These are phyloP conservation scores for Apodospora peruviana DNA, from an alignment of 495 filamentous ascomycete species.

Conservation along the genomic window DNA sequence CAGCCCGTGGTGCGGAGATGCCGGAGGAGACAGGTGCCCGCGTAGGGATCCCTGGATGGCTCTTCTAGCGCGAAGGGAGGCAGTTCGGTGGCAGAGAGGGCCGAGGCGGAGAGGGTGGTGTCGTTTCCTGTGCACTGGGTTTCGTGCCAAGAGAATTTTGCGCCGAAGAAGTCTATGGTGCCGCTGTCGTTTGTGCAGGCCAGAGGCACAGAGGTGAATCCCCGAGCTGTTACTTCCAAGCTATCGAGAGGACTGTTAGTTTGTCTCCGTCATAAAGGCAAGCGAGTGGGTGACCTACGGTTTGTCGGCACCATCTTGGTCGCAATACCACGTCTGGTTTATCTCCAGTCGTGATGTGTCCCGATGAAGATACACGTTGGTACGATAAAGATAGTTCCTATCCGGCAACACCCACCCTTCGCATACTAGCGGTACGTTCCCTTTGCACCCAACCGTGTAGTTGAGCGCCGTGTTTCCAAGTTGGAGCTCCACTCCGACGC, in stretches of 20 bases:
- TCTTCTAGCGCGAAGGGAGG: neutral
- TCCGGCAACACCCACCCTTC: neutral
- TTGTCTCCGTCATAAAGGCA: neutral
- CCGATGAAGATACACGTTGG: no score
- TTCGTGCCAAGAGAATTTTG: neutral
- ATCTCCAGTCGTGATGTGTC: neutral
- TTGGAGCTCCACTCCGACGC: neutral
- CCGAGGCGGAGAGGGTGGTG: neutral
- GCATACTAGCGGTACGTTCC: neutral
- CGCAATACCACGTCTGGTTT: neutral
- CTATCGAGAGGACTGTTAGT: no score
- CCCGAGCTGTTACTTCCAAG: neutral
- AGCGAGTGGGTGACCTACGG: neutral
- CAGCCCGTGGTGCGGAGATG: neutral
- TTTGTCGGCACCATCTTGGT: neutral
- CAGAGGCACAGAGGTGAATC: neutral
- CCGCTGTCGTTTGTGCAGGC: neutral
- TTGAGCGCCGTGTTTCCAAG: neutral
- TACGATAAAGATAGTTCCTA: neutral
- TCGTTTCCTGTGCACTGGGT: neutral
- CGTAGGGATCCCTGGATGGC: neutral
- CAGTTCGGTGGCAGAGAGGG: neutral
- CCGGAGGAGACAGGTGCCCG: neutral
- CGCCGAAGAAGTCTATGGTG: neutral
- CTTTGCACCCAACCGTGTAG: neutral